phyloP scores from a whole-genome alignment of 2,329 filamentous ascomycete species.

The Tympanopsis confertula region DNA sequence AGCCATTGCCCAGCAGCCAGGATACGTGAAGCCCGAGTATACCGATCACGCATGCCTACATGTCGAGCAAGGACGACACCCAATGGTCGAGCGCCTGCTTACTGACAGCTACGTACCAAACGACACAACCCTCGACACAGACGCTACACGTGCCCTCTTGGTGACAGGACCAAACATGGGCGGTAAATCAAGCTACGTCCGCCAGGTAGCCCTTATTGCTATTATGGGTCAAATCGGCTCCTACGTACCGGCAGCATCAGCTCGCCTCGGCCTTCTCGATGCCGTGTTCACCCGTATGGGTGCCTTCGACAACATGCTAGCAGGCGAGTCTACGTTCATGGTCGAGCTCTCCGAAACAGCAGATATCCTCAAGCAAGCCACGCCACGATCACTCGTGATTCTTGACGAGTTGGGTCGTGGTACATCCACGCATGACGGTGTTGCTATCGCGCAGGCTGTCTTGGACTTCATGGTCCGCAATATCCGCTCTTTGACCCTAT shows the following conservation, averaged over 20 bases:
- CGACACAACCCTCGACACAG: slow-evolving; percentile 40
- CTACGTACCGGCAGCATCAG: slow-evolving; percentile 54
- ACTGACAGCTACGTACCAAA: slow-evolving; percentile 61
- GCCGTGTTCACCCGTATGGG: slow-evolving; percentile 68
- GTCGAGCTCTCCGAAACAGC: slow-evolving; percentile 62
- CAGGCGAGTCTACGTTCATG: slow-evolving; percentile 66
- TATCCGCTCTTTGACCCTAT: slow-evolving; percentile 49
- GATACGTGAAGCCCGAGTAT: slow-evolving; percentile 55
- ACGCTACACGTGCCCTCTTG: slow-evolving; percentile 41
- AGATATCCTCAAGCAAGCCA: slow-evolving; percentile 61
- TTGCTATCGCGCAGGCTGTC: slow-evolving; percentile 61
- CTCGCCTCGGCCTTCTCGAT: slow-evolving; percentile 53
- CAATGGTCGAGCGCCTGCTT: slow-evolving; percentile 64
- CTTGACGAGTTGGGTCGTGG: slow-evolving; percentile 63
- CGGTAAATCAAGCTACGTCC: slow-evolving; percentile 63
- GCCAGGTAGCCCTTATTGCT: slow-evolving; percentile 56
- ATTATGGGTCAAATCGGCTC: slow-evolving; percentile 69
- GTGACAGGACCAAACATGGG: slow-evolving; percentile 71
- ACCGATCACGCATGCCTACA: slow-evolving; percentile 41
- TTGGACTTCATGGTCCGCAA: slow-evolving; percentile 53
- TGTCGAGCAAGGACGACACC: slow-evolving; percentile 53
- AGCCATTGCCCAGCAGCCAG: slow-evolving; percentile 51
- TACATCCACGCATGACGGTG: slow-evolving; percentile 63
- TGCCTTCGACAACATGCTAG: slow-evolving; percentile 65
- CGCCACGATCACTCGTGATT: slow-evolving; percentile 53